phyloP scores from a whole-genome alignment of 192 early-diverging fungal species.

The Linnemannia elongata region DNA sequence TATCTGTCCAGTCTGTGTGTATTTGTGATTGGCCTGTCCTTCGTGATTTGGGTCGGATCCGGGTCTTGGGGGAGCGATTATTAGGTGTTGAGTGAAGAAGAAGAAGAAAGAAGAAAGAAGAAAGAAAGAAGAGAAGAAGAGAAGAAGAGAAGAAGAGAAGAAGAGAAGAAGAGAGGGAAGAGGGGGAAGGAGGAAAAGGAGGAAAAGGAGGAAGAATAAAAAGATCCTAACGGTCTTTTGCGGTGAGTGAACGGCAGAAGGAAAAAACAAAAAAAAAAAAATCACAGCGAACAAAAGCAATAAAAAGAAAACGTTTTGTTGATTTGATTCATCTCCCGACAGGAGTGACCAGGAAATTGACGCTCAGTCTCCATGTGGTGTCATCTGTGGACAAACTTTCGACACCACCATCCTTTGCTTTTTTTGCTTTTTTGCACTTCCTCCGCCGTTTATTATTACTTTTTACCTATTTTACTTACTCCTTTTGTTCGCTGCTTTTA shows the following conservation, averaged over 20 bases:
- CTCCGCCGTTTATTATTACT: neutral
- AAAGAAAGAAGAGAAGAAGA: neutral
- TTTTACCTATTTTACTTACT: neutral
- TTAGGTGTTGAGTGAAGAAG: neutral
- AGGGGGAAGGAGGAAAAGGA: neutral
- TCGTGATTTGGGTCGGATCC: neutral
- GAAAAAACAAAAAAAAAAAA: neutral
- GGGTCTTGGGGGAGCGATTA: neutral
- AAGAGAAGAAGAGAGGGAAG: neutral
- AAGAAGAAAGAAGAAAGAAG: neutral
- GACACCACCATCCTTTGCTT: neutral
- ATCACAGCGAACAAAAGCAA: no score
- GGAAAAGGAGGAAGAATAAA: neutral
- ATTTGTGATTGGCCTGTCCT: neutral
- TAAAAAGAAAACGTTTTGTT: neutral
- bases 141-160: neutral
- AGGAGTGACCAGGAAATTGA: neutral
- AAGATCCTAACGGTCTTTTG: neutral
- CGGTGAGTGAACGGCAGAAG: neutral
- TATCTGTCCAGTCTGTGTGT: neutral
- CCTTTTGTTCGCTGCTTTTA: no score
- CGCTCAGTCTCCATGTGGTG: neutral
- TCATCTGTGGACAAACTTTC: neutral
- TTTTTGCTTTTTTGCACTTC: neutral
- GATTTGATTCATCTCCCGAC: neutral